These are phyloP conservation scores for Saccharomycopsis sp. DNA, from an alignment of 805 yeast genomes.

Conservation along the genomic window DNA sequence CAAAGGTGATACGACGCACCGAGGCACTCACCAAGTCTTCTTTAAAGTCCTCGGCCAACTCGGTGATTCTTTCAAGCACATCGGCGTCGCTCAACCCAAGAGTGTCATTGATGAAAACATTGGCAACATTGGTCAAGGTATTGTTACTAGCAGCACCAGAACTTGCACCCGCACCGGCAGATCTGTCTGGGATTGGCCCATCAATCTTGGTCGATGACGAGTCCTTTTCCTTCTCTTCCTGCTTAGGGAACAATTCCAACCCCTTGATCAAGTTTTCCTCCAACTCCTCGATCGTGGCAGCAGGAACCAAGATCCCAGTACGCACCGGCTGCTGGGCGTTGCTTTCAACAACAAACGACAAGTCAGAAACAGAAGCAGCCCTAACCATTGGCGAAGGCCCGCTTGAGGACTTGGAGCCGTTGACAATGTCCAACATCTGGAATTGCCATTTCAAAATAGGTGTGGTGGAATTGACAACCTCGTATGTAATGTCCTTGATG, in stretches of 20 bases:
- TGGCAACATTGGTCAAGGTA: constrained; percentile 69
- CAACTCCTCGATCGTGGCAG: constrained; percentile 77
- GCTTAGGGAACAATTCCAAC: constrained; percentile 56
- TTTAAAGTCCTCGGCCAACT: constrained; percentile 55
- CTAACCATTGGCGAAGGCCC: constrained; percentile 50
- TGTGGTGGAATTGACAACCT: constrained; percentile 24
- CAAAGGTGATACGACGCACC: constrained; percentile 89
- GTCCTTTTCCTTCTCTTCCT: constrained; percentile 29
- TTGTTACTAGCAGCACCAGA: constrained; percentile 24
- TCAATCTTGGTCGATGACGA: constrained; percentile 26
- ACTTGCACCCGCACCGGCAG: constrained; percentile 20
- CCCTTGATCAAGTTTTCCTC: constrained; percentile 76
- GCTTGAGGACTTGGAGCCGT: constrained; percentile 37
- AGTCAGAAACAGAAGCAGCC: constrained; percentile 88
- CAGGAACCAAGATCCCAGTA: constrained; percentile 77
- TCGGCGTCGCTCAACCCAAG: constrained; percentile 73
- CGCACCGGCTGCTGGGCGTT: constrained; percentile 57
- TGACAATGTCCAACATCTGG: constrained; percentile 68
- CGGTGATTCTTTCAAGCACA: constrained; percentile 51
- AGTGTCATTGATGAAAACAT: constrained; percentile 62
- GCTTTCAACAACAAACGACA: constrained; percentile 75
- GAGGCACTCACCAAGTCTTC: constrained; percentile 63
- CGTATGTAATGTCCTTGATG: constrained; percentile 63
- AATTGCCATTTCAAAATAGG: constrained; percentile 85
- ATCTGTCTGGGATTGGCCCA: constrained; percentile 44